phyloP scores from a whole-genome alignment of 2,329 filamentous ascomycete species.

The Colletotrichum tanaceti region DNA sequence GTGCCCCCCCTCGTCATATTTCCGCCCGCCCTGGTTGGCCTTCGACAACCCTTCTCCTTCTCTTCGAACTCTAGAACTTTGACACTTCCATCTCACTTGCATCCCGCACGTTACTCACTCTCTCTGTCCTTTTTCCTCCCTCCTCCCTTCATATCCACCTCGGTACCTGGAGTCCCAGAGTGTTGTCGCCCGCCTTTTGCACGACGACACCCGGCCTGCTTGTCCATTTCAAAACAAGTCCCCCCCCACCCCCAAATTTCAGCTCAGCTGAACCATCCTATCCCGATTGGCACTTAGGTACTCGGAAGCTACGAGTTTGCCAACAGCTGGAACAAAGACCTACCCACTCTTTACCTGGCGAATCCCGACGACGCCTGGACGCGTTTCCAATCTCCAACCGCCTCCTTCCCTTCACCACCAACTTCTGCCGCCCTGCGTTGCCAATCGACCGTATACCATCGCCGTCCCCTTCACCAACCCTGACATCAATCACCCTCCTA shows the following conservation, averaged over 20 bases:
- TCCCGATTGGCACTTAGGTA: slow-evolving; percentile 7
- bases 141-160: neutral
- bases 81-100: slow-evolving; percentile 33
- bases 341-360: slow-evolving; percentile 8
- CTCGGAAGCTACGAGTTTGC: slow-evolving; percentile 14
- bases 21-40: slow-evolving; percentile 29
- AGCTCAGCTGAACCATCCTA: neutral
- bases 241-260: slow-evolving; percentile 6
- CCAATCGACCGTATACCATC: slow-evolving; percentile 23
- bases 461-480: slow-evolving; percentile 1
- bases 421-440: slow-evolving; percentile 1
- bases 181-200: slow-evolving; percentile 8
- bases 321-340: slow-evolving; percentile 27
- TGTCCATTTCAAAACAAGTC: slow-evolving; percentile 1
- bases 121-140: neutral
- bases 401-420: neutral
- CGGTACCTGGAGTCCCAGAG: neutral
- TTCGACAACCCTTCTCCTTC: slow-evolving; percentile 38
- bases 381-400: slow-evolving; percentile 2
- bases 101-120: neutral
- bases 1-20: slow-evolving; percentile 38
- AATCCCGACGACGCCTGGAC: slow-evolving; percentile 19
- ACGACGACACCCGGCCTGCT: neutral
- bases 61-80: slow-evolving; percentile 40
- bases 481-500: neutral